Conservation (phyloP, 2,329 filamentous ascomycete genomes). For the Diaporthe longicolla region DNA sequence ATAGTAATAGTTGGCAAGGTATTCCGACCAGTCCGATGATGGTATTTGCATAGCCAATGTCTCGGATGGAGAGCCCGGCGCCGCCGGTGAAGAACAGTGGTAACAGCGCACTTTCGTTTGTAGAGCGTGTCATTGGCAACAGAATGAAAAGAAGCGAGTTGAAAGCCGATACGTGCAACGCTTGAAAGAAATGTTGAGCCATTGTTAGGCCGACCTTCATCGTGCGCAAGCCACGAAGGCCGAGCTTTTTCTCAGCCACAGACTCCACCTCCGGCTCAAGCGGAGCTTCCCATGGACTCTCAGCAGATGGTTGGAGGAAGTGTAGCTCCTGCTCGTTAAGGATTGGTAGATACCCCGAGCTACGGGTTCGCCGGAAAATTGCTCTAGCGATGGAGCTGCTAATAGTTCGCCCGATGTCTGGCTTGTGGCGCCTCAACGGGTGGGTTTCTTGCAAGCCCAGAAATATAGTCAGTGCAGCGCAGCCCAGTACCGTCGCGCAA, state of each 20-base stretch:
- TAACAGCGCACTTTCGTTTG: slow-evolving; percentile 26
- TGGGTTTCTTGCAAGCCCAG: slow-evolving; percentile 47
- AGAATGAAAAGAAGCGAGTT: slow-evolving; percentile 47
- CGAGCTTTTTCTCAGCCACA: neutral
- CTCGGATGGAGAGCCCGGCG: slow-evolving; percentile 46
- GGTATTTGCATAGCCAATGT: slow-evolving; percentile 47
- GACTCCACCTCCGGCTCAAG: neutral
- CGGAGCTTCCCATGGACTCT: neutral
- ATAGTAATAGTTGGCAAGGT: slow-evolving; percentile 46
- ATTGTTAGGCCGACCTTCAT: slow-evolving; percentile 44
- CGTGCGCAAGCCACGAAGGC: slow-evolving; percentile 43
- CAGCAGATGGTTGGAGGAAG: neutral
- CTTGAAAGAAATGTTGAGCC: slow-evolving; percentile 36
- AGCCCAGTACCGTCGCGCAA: slow-evolving; percentile 41
- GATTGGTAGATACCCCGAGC: neutral
- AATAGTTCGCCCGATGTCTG: slow-evolving; percentile 39
- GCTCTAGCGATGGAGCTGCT: slow-evolving; percentile 3
- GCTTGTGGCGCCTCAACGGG: slow-evolving; percentile 33
- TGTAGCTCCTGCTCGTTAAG: neutral
- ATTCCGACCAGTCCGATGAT: slow-evolving; percentile 47
- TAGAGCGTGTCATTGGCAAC: slow-evolving; percentile 41
- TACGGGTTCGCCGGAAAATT: neutral
- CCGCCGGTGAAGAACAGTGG: slow-evolving; percentile 46
- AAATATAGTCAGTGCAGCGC: slow-evolving; percentile 43
- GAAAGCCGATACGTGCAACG: slow-evolving; percentile 44